Percentiles rank a stretch among this genome's conserved stretches.
Conservation (phyloP, 257 asterid species). For the Datura wrightii region DNA sequence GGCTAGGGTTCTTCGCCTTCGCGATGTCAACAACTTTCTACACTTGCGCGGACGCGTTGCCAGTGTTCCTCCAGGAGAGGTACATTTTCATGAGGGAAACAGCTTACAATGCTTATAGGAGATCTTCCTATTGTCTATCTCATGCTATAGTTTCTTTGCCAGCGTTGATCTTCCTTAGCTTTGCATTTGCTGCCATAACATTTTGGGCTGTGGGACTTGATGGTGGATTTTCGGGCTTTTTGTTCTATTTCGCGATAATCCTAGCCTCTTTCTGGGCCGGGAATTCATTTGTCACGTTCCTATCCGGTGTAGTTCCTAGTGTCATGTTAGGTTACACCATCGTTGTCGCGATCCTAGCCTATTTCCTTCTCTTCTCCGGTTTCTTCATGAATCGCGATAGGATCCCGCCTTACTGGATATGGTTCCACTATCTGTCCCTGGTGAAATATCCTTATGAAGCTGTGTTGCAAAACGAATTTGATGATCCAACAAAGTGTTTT, state of each 20-base stretch:
- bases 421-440: conserved; percentile 81
- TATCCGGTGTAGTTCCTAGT: conserved; percentile 77
- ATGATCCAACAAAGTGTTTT: conserved; percentile 65
- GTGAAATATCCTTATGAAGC: conserved; percentile 88
- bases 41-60: conserved; percentile 82
- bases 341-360: conserved; percentile 71
- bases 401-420: conserved; percentile 81
- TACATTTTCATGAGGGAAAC: conserved; percentile 84
- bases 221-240: conserved; percentile 58
- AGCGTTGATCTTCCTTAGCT: conserved; percentile 53
- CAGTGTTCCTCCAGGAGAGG: conserved; percentile 73
- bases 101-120: conserved; percentile 67
- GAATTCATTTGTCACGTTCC: conserved; percentile 74
- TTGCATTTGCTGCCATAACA: conserved; percentile 64
- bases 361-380: conserved; percentile 76
- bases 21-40: conserved; percentile 83
- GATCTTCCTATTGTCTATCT: conserved; percentile 71
- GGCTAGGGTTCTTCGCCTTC: conserved; percentile 78
- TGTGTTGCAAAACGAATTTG: conserved; percentile 70
- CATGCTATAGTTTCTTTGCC: conserved; percentile 67
- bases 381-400: conserved; percentile 80
- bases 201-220: conserved; percentile 78
- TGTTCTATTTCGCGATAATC: conserved; percentile 61
- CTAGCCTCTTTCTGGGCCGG: conserved; percentile 87
- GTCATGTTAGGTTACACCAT: conserved; percentile 85